These are phyloP conservation scores for Fusarium compactum DNA, from an alignment of 2,329 filamentous ascomycete species.

Conservation along the genomic window DNA sequence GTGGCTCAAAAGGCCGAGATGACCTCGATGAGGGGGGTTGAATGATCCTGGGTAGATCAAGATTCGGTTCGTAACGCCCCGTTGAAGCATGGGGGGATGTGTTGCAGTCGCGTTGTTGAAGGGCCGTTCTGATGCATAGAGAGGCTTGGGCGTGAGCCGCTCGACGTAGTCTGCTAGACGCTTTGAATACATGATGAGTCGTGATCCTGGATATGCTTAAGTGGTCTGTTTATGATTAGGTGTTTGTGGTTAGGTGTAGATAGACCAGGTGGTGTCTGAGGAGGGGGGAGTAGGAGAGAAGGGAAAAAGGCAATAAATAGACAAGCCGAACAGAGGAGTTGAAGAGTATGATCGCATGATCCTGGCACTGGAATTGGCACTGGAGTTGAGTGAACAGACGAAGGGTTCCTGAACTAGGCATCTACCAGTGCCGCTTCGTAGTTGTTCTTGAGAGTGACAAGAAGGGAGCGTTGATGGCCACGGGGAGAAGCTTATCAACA, in stretches of 20 bases:
- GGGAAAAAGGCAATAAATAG: background rate
- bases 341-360: background rate
- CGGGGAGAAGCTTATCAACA: background rate
- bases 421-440: background rate
- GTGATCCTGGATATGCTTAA: background rate
- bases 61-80: constrained; percentile 44
- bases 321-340: background rate
- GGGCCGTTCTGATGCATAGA: constrained; percentile 3
- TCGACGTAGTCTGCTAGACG: constrained; percentile 39
- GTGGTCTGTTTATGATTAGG: background rate
- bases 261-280: no score
- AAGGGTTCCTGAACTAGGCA: background rate
- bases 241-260: background rate
- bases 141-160: constrained; percentile 1
- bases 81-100: constrained; percentile 16
- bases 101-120: constrained; percentile 31
- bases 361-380: no score
- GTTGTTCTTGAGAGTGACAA: background rate
- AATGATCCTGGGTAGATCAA: constrained; percentile 54
- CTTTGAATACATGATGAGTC: constrained; percentile 9
- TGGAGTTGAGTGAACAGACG: background rate
- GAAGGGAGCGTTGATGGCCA: background rate
- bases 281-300: no score
- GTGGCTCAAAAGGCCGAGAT: constrained; percentile 50
- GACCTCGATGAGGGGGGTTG: constrained; percentile 55